Base-by-base conservation (phyloP, 2,329 filamentous ascomycete genomes). In the Aspergillus tubingensis region DNA sequence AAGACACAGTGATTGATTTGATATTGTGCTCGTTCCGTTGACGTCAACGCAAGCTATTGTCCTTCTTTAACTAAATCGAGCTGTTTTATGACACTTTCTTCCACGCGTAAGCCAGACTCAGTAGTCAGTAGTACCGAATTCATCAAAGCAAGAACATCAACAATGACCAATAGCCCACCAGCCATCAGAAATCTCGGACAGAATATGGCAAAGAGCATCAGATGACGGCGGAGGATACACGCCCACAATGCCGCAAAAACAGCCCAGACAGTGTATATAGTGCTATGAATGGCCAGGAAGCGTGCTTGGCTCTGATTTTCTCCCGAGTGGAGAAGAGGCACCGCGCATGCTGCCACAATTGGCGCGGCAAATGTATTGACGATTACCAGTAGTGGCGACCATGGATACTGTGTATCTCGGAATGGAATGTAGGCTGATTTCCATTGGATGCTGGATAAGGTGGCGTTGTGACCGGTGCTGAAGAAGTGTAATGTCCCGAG, bases 161-260 rank as follows among this genome's bases (percentile, higher is more conserved):
- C 32, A 2, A 57, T 39, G 3, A 25, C 38, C 13, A 60, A 15
- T 2, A 57, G 1, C 1, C 8, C 21, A 1, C 25, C 58, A 1
- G 58, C 91, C 73, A 91, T 84, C 88, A 98, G 90, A 79, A 93
- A 98, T 38, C 93, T 81, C 51, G 94, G 94, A 77, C 85, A 89
- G 71, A 98, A 99, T 39, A 99, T 92, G 44, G 95, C 85, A 78
- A 95, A 98, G 17, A 99, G 83, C 94, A 99, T 99, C 65, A 99
- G 82, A 80, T 99, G 94, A 54, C 95, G 84, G 56, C 95, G 83
- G 70, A 98, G 78, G 78, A 91, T 88, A 1, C 91, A 92, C 0
- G 93, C 91, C 89, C 93, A 97, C 73, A 90, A 86, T 69, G 94
- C 95, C 6, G 32, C 88, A 88, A 72, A 96, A 85, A 8, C 90